Conservation (phyloP, 2,329 filamentous ascomycete genomes). For the Chaetomium globosum region DNA sequence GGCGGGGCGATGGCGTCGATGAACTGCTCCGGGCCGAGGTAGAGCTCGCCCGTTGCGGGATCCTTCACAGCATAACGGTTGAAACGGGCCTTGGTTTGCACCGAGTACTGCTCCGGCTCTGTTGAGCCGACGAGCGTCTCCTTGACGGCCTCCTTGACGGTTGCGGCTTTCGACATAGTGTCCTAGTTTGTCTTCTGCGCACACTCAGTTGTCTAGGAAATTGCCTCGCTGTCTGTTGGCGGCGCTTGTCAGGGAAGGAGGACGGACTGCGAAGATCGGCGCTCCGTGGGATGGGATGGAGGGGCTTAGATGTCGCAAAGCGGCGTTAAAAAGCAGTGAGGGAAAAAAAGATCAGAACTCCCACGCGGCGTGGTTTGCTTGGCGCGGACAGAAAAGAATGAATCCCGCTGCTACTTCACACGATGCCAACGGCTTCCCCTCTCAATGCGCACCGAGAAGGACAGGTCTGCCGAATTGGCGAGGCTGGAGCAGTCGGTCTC, state of each 20-base stretch:
- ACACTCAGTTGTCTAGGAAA: background rate
- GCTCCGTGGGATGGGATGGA: conserved; percentile 17
- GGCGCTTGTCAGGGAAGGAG: conserved; percentile 8
- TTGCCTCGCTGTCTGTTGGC: conserved; percentile 10
- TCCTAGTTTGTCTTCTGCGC: conserved; percentile 1
- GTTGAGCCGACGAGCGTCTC: conserved; percentile 70
- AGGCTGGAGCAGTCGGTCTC: conserved; percentile 16
- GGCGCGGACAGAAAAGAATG: conserved; percentile 19
- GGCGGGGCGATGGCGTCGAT: conserved; percentile 85
- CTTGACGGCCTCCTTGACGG: conserved; percentile 72
- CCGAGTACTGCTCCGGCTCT: conserved; percentile 64
- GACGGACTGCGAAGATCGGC: conserved; percentile 19
- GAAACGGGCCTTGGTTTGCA: conserved; percentile 76
- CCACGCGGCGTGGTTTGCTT: conserved; percentile 14
- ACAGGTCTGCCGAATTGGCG: conserved; percentile 15
- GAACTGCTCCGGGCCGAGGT: conserved; percentile 84
- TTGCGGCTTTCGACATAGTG: conserved; percentile 50
- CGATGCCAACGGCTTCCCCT: conserved; percentile 16
- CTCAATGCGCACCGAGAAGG: conserved; percentile 18
- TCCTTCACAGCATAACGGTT: conserved; percentile 75
- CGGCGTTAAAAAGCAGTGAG: conserved; percentile 7
- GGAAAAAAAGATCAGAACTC: conserved; percentile 21
- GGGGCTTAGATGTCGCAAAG: conserved; percentile 3
- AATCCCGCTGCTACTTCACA: conserved; percentile 1
- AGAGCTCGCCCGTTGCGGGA: conserved; percentile 72